Conservation (phyloP, 2,329 filamentous ascomycete species). For the Trichoderma atrobrunneum region DNA sequence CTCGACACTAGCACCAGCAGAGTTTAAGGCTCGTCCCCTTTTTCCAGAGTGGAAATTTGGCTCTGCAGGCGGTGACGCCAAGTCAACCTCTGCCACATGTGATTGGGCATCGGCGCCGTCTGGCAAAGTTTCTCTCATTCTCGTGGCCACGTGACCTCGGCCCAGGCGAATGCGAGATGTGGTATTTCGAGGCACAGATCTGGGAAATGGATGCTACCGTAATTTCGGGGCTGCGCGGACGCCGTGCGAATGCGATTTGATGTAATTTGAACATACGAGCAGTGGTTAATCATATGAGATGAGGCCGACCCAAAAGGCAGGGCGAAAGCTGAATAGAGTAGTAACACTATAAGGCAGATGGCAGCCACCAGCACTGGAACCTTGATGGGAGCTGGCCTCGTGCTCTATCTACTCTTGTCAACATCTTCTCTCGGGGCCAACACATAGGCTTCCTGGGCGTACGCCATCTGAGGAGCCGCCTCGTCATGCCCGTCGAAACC, state of each 20-base stretch:
- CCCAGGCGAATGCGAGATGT: background rate
- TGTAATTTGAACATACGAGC: background rate
- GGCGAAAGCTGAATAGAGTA: background rate
- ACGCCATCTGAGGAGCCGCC: background rate
- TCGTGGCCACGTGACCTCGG: slow-evolving; percentile 12
- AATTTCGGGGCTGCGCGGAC: slow-evolving; percentile 17
- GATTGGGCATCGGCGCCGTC: slow-evolving; percentile 27
- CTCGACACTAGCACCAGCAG: background rate
- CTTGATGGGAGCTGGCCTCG: background rate
- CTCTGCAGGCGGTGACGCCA: slow-evolving; percentile 14
- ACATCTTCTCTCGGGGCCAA: too few species aligned
- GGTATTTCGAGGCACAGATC: background rate
- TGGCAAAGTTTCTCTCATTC: slow-evolving; percentile 16
- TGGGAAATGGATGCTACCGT: background rate
- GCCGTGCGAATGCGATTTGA: background rate
- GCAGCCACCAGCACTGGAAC: background rate
- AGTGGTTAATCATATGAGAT: background rate
- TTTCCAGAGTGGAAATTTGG: slow-evolving; percentile 24
- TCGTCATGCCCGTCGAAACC: background rate
- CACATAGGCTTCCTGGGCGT: background rate
- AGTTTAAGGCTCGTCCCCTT: background rate
- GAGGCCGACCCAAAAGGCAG: background rate
- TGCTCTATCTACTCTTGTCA: background rate
- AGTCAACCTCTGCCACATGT: slow-evolving; percentile 29
- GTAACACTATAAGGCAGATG: background rate